Evolutionary conservation across 305 asterid genomes (phyloP).

Genomic region (Withania somnifera): DNA sequence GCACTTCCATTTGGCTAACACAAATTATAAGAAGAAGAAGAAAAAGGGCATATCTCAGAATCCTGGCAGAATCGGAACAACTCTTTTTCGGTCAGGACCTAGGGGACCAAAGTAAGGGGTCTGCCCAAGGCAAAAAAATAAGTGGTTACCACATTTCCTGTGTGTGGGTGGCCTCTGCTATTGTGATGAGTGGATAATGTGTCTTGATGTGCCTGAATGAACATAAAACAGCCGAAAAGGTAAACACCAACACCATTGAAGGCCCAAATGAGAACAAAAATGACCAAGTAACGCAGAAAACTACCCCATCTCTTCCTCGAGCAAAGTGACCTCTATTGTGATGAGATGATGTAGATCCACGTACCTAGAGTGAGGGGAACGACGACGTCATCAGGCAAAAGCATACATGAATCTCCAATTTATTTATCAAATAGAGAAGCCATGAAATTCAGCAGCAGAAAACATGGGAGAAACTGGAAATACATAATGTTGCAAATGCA

Average conservation of each 20-base stretch:
- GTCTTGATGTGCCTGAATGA: background rate
- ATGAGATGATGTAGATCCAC: slow-evolving; percentile 4
- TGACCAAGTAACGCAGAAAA: background rate
- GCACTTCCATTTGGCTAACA: slow-evolving; percentile 5
- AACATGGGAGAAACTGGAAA: background rate
- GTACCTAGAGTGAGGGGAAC: background rate
- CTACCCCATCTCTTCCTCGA: slow-evolving; percentile 15
- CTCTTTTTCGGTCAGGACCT: background rate
- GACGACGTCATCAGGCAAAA: background rate
- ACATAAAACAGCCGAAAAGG: background rate
- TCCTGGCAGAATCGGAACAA: background rate
- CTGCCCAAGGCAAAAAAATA: background rate
- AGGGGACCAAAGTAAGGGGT: background rate
- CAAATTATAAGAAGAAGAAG: background rate
- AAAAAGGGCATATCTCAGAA: background rate
- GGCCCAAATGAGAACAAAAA: background rate
- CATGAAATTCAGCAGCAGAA: background rate
- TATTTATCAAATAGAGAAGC: background rate
- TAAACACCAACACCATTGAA: background rate
- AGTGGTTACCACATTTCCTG: slow-evolving; percentile 8
- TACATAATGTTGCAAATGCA: background rate
- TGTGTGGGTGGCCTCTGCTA: background rate
- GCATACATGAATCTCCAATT: background rate
- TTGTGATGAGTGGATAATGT: slow-evolving; percentile 1
- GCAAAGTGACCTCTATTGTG: background rate